A percentile compares a stretch with the other conserved stretches of the same genome.
phyloP scores from a whole-genome alignment of 2,329 filamentous ascomycete genomes.

The Stagonosporopsis vannaccii region DNA sequence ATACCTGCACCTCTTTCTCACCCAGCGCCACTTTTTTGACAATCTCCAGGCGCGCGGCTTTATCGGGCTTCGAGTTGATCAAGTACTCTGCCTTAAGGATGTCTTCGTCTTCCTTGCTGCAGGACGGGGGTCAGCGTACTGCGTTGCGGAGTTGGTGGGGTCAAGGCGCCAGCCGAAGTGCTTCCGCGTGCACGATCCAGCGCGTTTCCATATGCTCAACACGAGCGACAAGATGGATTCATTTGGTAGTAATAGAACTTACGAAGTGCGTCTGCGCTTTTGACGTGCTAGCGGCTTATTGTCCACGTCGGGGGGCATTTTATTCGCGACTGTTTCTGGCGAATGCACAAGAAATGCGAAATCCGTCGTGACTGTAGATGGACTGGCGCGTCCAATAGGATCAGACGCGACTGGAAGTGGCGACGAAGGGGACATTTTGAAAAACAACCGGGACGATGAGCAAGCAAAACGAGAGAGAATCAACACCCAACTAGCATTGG shows the following conservation, averaged over 20 bases:
- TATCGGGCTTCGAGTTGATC: conserved; percentile 89
- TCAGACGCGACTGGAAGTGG: conserved; percentile 36
- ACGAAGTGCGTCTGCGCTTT: conserved; percentile 69
- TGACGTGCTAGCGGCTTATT: conserved; percentile 67
- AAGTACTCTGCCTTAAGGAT: conserved; percentile 87
- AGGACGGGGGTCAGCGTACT: conserved; percentile 35
- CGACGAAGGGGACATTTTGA: conserved; percentile 33
- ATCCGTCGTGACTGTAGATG: conserved; percentile 25
- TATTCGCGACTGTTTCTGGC: conserved; percentile 62
- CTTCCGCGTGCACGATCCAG: conserved; percentile 36
- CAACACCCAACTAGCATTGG: conserved; percentile 22
- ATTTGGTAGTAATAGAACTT: conserved; percentile 30
- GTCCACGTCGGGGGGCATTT: conserved; percentile 64
- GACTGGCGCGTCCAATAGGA: conserved; percentile 39
- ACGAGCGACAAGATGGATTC: conserved; percentile 22
- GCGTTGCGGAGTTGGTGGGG: conserved; percentile 31
- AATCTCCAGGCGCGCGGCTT: conserved; percentile 82
- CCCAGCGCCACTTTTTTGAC: conserved; percentile 85
- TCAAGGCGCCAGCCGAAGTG: conserved; percentile 29
- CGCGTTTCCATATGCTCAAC: conserved; percentile 38
- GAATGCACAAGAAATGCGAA: conserved; percentile 69
- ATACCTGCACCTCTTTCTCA: conserved; percentile 95
- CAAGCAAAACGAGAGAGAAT: conserved; percentile 13
- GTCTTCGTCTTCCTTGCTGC: conserved; percentile 76
- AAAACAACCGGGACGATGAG: conserved; percentile 4